Evolutionary conservation across 805 yeast species (phyloP), one percentile per base, ranked within the genome.

Genomic region (Nakazawaea pomicola): DNA sequence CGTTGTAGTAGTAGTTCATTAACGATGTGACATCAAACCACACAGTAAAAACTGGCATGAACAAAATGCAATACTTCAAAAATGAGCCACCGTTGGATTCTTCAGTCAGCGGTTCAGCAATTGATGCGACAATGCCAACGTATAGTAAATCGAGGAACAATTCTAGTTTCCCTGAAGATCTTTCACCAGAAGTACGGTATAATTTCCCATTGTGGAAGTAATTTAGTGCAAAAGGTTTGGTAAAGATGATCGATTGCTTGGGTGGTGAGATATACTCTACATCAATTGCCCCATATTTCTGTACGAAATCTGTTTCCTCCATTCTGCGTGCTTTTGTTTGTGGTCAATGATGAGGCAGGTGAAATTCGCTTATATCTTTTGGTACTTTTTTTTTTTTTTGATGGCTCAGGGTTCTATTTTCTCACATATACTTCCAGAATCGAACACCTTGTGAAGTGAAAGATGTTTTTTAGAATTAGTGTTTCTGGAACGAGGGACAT

Each of bases 1-100:
- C 80, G 44, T 64, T 75, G 53, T 71, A 80, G 57, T 76, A 79
- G 51, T 76, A 78, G 56, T 80, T 77, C 68, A 77, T 75, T 49
- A 78, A 68, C 44, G 78, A 83, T 50, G 76, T 74, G 44, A 79
- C 61, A 50, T 78, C 84, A n/a, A 68, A 56, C 85, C 86, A 80
- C 17, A 79, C 73, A 16, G 68, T 70, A 75, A 78, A 80, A n/a
- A 78, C 69, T 0, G 83, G 83, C 15, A 73, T 38, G 42, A 78
- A 79, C 2, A 76, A 53, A 31, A 79, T 49, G 5, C 75, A 40
- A 51, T 77, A 79, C 47, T 65, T 65, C 29, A 70, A 56, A 19
- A 79, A 55, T 0, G 76, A 56, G 3, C 52, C 53, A 29, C 80
- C 80, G 15, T 65, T 55, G 23, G 79, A 77, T 14, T 70, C 54